phyloP scores from a whole-genome alignment of 768 basidiomycete species.

The Suillus luteus region DNA sequence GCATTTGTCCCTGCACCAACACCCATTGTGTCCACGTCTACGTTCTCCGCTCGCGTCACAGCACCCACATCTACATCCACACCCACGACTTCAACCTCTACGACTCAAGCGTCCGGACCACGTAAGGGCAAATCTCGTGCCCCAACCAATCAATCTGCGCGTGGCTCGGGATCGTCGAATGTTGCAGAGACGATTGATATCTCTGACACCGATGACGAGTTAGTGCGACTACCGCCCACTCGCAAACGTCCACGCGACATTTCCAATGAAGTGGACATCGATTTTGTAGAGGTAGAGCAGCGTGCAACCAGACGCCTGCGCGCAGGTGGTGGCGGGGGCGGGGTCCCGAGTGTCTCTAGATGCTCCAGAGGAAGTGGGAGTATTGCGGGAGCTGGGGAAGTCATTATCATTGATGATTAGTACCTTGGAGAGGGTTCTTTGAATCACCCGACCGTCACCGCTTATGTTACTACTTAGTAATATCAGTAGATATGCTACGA shows the following conservation, averaged over 20 bases:
- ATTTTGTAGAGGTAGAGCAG: constrained; percentile 33
- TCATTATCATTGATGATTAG: constrained; percentile 49
- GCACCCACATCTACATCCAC: neutral
- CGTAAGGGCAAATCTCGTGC: constrained; percentile 41
- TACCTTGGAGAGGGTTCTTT: neutral
- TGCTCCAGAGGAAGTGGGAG: constrained; percentile 10
- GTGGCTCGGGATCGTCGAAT: constrained; percentile 17
- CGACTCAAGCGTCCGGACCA: constrained; percentile 3
- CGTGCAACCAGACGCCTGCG: constrained; percentile 24
- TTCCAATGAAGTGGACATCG: constrained; percentile 29
- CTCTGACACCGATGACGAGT: constrained; percentile 36
- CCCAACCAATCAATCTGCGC: constrained; percentile 10
- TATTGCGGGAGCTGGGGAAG: constrained; percentile 33
- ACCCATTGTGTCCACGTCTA: neutral
- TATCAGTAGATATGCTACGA: too few relatives aligned
- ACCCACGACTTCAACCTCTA: neutral
- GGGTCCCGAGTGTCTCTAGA: constrained; percentile 8
- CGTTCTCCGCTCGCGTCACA: neutral
- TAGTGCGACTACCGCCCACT: constrained; percentile 1
- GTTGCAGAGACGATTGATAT: constrained; percentile 29
- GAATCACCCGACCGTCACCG: neutral
- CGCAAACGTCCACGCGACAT: constrained; percentile 38
- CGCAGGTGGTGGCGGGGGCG: constrained; percentile 21
- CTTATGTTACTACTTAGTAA: too few relatives aligned
- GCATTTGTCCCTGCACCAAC: constrained; percentile 27